A percentile compares a stretch with the other conserved stretches of the same genome.
Evolutionary conservation across 78 protist species (phyloP).

Genomic region (Tieghemostelium lacteum): DNA sequence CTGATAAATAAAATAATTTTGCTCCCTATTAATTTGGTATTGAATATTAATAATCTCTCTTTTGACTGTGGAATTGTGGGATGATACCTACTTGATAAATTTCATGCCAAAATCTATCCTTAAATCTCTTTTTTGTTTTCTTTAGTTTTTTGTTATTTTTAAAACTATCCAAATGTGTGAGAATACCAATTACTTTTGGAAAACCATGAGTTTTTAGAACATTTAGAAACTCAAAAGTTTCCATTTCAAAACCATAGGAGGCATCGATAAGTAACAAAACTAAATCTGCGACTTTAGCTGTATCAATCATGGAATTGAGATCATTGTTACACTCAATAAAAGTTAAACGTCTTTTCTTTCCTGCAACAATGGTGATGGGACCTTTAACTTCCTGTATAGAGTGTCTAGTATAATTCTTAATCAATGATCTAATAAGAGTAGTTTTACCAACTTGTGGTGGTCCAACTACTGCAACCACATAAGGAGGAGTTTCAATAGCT

Average conservation of each 20-base stretch:
- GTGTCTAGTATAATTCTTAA: constrained; percentile 95
- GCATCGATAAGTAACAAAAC: constrained; percentile 98
- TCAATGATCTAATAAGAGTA: constrained; percentile 96
- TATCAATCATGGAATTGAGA: constrained; percentile 97
- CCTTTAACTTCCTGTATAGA: constrained; percentile 91
- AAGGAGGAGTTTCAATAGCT: constrained; percentile 93
- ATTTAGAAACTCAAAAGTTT: constrained; percentile 99
- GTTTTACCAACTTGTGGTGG: constrained; percentile 98
- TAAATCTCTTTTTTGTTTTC: constrained; percentile 91
- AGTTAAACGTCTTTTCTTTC: constrained; percentile 96
- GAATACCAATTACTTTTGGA: constrained; percentile 97
- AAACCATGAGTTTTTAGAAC: constrained; percentile 98
- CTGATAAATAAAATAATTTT: constrained; percentile 97
- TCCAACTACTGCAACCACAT: constrained; percentile 95
- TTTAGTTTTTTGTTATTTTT: constrained; percentile 86
- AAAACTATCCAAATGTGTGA: constrained; percentile 98
- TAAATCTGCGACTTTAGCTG: constrained; percentile 98
- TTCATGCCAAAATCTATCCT: constrained; percentile 98
- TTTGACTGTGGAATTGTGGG: not conserved
- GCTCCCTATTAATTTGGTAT: constrained; percentile 89
- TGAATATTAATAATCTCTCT: not conserved
- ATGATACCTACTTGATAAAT: constrained; percentile 86
- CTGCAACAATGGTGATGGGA: constrained; percentile 95
- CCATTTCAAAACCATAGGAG: constrained; percentile 98
- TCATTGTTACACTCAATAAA: constrained; percentile 98